Conservation (phyloP, 345 rosid species). For the Anacardium occidentale region DNA sequence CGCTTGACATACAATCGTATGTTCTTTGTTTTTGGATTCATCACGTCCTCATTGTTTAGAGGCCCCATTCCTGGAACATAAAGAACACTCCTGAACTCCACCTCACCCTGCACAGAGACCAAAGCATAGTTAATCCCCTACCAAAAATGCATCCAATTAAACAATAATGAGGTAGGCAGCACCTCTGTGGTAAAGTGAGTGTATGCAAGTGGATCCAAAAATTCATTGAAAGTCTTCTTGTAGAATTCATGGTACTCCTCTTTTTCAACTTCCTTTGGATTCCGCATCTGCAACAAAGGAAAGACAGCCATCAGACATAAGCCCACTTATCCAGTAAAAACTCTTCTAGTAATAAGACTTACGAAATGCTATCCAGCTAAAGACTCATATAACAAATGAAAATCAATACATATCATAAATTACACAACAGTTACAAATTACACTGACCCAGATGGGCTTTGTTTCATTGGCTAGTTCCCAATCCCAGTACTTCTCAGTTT, state of each 20-base stretch:
- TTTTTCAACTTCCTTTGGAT: conserved; percentile 72
- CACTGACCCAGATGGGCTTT: conserved; percentile 92
- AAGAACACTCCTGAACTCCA: conserved; percentile 90
- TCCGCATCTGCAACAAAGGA: conserved; percentile 63
- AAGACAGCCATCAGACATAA: conserved; percentile 12
- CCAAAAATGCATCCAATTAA: not conserved
- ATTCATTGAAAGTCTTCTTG: conserved; percentile 89
- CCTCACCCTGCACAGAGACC: conserved; percentile 72
- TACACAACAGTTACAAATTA: not conserved
- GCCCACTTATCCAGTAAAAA: not conserved
- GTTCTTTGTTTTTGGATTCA: conserved; percentile 89
- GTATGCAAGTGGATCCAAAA: conserved; percentile 84
- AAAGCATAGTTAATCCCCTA: conserved; percentile 13
- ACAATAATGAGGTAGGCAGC: not conserved
- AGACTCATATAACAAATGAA: not conserved
- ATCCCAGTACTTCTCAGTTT: conserved; percentile 97
- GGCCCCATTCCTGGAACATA: conserved; percentile 99
- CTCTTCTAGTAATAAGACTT: not conserved
- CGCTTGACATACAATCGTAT: conserved; percentile 90
- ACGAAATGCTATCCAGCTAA: not conserved
- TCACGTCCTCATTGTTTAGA: conserved; percentile 81
- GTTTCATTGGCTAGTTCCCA: conserved; percentile 96
- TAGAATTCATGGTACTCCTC: conserved; percentile 86
- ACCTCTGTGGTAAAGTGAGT: conserved; percentile 96
- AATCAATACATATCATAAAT: not conserved